These are phyloP conservation scores for Tolypocladium inflatum DNA, from an alignment of 2,329 filamentous ascomycete species.

Conservation along the genomic window DNA sequence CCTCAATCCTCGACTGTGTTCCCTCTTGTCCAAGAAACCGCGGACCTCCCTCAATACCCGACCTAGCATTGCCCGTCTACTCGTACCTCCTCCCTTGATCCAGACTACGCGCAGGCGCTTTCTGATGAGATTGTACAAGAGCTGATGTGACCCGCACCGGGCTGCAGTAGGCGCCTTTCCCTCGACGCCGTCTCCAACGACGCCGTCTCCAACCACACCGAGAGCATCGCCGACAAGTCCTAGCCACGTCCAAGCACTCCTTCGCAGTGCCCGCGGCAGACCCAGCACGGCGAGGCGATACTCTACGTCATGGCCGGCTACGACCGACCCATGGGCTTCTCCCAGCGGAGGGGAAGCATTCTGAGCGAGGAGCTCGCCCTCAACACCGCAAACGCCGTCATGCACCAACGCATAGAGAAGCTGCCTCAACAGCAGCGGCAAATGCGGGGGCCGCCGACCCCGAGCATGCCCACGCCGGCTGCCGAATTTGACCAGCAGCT, in stretches of 20 bases:
- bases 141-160: constrained; percentile 7
- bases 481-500: constrained; percentile 53
- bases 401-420: constrained; percentile 44
- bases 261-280: not conserved
- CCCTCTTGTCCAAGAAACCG: not conserved
- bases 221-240: not conserved
- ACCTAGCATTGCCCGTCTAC: not conserved
- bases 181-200: not conserved
- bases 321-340: constrained; percentile 46
- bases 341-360: constrained; percentile 49
- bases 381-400: constrained; percentile 33
- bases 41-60: not conserved
- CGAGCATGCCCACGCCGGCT: constrained; percentile 56
- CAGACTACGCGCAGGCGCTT: not conserved
- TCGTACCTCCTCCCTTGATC: not conserved
- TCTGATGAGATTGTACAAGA: constrained; percentile 2
- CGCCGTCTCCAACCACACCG: not conserved
- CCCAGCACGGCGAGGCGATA: not conserved
- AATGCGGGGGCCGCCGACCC: constrained; percentile 51
- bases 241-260: not conserved
- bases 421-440: constrained; percentile 27
- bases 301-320: constrained; percentile 22
- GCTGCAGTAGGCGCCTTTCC: constrained; percentile 4
- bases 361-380: constrained; percentile 49
- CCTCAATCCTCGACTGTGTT: not conserved